Conservation (phyloP, 495 filamentous ascomycete species). For the Tuber umbilicatum region DNA sequence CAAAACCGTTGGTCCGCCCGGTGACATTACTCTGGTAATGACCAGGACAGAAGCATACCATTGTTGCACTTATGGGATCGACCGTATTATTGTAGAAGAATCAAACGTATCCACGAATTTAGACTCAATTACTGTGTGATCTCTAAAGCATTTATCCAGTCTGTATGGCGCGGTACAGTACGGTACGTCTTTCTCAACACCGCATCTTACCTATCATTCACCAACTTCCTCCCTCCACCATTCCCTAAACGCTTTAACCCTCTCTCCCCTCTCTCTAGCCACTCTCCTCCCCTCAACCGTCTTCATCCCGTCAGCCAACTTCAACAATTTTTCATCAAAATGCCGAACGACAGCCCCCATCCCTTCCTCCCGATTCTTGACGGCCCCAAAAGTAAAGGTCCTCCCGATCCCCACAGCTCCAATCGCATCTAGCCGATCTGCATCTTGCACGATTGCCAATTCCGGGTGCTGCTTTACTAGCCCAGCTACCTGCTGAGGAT, state of each 20-base stretch:
- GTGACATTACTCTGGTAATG: not conserved
- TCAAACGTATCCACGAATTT: not conserved
- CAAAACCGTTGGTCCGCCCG: too few species aligned
- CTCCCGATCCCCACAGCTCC: constrained; percentile 76
- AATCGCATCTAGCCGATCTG: constrained; percentile 81
- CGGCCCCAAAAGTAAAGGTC: constrained; percentile 69
- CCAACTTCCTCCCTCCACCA: constrained; percentile 67
- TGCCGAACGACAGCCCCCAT: constrained; percentile 64
- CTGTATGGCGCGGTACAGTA: not conserved
- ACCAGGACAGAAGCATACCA: not conserved
- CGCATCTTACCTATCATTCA: not conserved
- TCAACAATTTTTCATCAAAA: constrained; percentile 71
- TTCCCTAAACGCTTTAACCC: constrained; percentile 55
- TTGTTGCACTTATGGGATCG: not conserved
- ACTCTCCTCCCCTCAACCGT: constrained; percentile 62
- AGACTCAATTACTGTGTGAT: not conserved
- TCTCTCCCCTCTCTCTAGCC: constrained; percentile 58
- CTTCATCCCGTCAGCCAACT: constrained; percentile 75
- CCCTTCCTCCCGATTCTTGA: constrained; percentile 46
- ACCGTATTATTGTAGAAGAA: not conserved
- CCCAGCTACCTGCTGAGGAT: constrained; percentile 49
- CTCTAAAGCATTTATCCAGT: not conserved
- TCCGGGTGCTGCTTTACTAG: constrained; percentile 60
- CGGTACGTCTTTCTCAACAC: not conserved
- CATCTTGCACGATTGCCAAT: constrained; percentile 80